A percentile compares a stretch with the other conserved stretches of the same genome.
These are phyloP conservation scores for Sporothrix schenckii DNA, from an alignment of 2,329 filamentous ascomycete species.

Conservation along the genomic window DNA sequence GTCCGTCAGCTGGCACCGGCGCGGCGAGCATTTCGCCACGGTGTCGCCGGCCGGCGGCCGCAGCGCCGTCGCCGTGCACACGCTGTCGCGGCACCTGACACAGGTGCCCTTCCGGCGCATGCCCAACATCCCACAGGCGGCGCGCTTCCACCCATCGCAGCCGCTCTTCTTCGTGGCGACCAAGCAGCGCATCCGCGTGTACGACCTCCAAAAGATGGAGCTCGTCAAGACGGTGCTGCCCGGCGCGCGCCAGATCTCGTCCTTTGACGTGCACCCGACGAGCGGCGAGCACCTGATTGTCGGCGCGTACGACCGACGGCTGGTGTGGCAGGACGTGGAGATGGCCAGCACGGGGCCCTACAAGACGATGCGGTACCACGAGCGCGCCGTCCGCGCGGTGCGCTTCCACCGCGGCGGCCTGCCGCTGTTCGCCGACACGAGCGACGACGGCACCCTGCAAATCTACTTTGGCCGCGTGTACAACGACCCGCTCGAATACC, in stretches of 20 bases:
- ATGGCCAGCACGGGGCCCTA: constrained; percentile 80
- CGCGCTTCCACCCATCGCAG: constrained; percentile 90
- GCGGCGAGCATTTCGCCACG: constrained; percentile 91
- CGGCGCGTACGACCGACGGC: constrained; percentile 87
- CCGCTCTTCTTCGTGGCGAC: constrained; percentile 96
- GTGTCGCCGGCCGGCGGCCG: constrained; percentile 79
- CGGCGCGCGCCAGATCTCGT: constrained; percentile 89
- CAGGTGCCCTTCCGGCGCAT: constrained; percentile 86
- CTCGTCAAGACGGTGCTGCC: constrained; percentile 92
- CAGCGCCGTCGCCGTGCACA: constrained; percentile 89
- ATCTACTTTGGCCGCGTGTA: constrained; percentile 97
- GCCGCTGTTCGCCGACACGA: constrained; percentile 91
- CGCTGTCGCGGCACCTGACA: constrained; percentile 89
- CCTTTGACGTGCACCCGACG: constrained; percentile 82
- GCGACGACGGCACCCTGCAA: constrained; percentile 91
- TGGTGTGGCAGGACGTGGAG: constrained; percentile 97
- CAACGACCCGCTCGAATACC: constrained; percentile 92
- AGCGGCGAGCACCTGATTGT: constrained; percentile 93
- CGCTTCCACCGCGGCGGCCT: constrained; percentile 77
- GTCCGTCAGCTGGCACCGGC: constrained; percentile 88
- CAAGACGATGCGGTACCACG: constrained; percentile 95
- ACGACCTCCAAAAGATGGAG: constrained; percentile 89
- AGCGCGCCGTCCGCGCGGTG: constrained; percentile 86
- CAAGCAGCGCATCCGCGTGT: constrained; percentile 87
- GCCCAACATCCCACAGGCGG: constrained; percentile 78